A percentile compares a stretch with the other conserved stretches of the same genome.
Evolutionary conservation across 345 rosid genomes (phyloP).

Genomic region (Eucalyptus pumila): DNA sequence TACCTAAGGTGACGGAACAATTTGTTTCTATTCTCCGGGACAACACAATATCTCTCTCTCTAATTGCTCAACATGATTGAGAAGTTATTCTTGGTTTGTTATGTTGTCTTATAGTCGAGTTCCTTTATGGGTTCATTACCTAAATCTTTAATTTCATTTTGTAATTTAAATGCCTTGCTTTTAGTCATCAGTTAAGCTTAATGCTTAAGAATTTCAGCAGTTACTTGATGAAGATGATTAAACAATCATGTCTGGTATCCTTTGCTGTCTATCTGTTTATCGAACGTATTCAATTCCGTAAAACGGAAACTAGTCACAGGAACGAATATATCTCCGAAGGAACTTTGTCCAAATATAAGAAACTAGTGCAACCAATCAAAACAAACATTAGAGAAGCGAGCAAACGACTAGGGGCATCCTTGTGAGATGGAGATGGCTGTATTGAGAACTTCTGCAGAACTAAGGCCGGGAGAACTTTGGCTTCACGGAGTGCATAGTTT

Average conservation of each 20-base stretch:
- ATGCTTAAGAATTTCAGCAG: background rate
- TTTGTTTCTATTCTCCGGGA: background rate
- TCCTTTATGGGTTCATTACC: background rate
- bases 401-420: background rate
- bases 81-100: background rate
- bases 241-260: background rate
- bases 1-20: background rate
- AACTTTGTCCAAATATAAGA: background rate
- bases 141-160: background rate
- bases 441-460: background rate
- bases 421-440: slow-evolving; percentile 9
- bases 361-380: background rate
- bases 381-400: background rate
- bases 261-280: background rate
- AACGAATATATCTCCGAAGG: background rate
- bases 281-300: background rate
- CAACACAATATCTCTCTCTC: background rate
- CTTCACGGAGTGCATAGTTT: slow-evolving; percentile 9
- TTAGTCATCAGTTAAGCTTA: background rate
- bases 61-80: background rate
- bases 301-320: background rate
- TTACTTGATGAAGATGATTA: background rate
- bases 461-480: slow-evolving; percentile 1
- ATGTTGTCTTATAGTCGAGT: background rate
- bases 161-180: background rate